Conservation (phyloP, 257 asterid species). For the Gentiana macrophylla region DNA sequence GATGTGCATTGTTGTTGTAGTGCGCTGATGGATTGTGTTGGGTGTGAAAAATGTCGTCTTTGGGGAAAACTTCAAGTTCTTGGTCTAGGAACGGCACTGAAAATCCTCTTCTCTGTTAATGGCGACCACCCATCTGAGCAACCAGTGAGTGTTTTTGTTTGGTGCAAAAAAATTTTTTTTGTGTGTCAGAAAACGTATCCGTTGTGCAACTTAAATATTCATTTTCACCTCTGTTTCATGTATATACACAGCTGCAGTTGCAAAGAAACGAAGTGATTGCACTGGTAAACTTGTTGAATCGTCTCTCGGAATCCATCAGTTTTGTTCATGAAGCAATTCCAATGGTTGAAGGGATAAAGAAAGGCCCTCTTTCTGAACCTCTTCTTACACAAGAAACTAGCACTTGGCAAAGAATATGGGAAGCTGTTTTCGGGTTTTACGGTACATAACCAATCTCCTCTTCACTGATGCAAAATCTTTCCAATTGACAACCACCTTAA, state of each 20-base stretch:
- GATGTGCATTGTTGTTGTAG: slow-evolving; percentile 23
- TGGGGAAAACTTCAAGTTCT: slow-evolving; percentile 97
- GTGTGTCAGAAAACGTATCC: not conserved
- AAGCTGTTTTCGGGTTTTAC: slow-evolving; percentile 17
- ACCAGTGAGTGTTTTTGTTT: slow-evolving; percentile 50
- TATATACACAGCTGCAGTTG: slow-evolving; percentile 47
- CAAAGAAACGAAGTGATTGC: slow-evolving; percentile 97
- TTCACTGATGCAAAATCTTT: not conserved
- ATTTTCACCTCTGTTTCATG: not conserved
- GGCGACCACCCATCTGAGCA: slow-evolving; percentile 33
- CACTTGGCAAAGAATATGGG: slow-evolving; percentile 30
- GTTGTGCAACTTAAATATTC: not conserved
- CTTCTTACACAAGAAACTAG: slow-evolving; percentile 18
- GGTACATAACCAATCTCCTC: slow-evolving; percentile 23
- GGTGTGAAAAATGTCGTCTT: slow-evolving; percentile 92
- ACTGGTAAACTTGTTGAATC: slow-evolving; percentile 66
- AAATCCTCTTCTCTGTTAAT: slow-evolving; percentile 82
- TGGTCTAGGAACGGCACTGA: slow-evolving; percentile 95
- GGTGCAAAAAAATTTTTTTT: not conserved
- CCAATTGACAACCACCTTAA: not conserved
- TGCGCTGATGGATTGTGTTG: slow-evolving; percentile 91
- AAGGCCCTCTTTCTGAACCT: slow-evolving; percentile 34
- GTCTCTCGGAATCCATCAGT: slow-evolving; percentile 76
- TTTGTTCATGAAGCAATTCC: slow-evolving; percentile 67
- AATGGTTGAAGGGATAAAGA: slow-evolving; percentile 37